Percentiles rank a stretch among this genome's conserved stretches.
phyloP scores from a whole-genome alignment of 2,329 filamentous ascomycete genomes.

The Pyrenochaeta sp. region DNA sequence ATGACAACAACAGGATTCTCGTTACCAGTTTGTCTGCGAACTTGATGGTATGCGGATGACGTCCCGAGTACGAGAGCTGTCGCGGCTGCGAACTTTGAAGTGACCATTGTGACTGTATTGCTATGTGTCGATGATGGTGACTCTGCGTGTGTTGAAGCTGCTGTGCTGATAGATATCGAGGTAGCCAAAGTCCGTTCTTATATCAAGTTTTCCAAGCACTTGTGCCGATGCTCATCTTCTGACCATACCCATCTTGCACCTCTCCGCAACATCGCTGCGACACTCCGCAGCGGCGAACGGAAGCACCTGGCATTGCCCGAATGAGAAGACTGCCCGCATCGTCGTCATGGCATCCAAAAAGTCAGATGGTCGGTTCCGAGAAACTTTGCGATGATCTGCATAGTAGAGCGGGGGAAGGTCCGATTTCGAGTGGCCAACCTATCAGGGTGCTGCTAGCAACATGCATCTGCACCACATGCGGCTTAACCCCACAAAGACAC shows the following conservation, averaged over 20 bases:
- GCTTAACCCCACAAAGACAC: not conserved
- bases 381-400: conserved; percentile 14
- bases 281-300: conserved; percentile 5
- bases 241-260: not conserved
- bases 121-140: not conserved
- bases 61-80: conserved; percentile 10
- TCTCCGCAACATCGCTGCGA: conserved; percentile 1
- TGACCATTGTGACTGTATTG: conserved; percentile 10
- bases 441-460: not conserved
- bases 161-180: not conserved
- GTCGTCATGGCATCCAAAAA: conserved; percentile 9
- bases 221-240: not conserved
- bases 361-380: conserved; percentile 9
- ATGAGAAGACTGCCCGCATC: conserved; percentile 12
- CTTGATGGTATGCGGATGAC: conserved; percentile 20
- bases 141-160: not conserved
- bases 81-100: conserved; percentile 6
- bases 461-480: not conserved
- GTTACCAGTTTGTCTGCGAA: conserved; percentile 20
- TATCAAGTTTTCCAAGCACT: not conserved
- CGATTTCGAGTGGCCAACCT: not conserved
- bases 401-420: conserved; percentile 13
- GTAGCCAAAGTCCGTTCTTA: not conserved
- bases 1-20: conserved; percentile 23
- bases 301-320: conserved; percentile 7